These are phyloP conservation scores for Teratosphaeriaceae sp. DNA, from an alignment of 2,329 filamentous ascomycete genomes.

Conservation along the genomic window DNA sequence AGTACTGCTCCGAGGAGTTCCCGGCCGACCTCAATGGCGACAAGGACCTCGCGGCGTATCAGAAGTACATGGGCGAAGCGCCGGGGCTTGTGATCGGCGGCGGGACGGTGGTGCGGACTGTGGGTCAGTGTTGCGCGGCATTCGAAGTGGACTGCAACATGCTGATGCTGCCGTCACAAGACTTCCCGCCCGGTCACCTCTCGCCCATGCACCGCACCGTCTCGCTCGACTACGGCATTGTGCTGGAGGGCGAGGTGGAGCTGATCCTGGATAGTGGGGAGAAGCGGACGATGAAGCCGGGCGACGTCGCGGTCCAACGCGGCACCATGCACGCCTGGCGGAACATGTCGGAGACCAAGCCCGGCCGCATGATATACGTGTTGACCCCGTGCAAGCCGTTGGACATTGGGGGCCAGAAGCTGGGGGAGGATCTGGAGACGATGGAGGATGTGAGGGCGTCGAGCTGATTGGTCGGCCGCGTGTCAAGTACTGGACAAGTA, in stretches of 20 bases:
- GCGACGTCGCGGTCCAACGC: slow-evolving; percentile 26
- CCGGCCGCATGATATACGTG: slow-evolving; percentile 30
- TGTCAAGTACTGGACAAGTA: too few species aligned
- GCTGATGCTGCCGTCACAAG: too few species aligned
- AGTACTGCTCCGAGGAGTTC: not conserved
- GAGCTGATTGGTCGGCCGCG: too few species aligned
- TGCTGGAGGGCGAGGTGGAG: slow-evolving; percentile 26
- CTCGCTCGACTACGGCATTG: slow-evolving; percentile 26
- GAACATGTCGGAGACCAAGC: slow-evolving; percentile 27
- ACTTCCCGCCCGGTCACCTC: not conserved
- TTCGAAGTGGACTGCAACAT: too few species aligned
- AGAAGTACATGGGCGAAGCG: not conserved
- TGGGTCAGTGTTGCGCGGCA: too few species aligned
- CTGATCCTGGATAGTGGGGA: slow-evolving; percentile 26
- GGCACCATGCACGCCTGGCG: slow-evolving; percentile 29
- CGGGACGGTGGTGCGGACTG: not conserved
- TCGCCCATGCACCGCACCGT: slow-evolving; percentile 25
- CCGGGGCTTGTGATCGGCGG: not conserved
- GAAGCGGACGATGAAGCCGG: slow-evolving; percentile 19
- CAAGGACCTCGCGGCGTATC: not conserved
- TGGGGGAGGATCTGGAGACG: slow-evolving; percentile 25
- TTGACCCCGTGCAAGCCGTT: slow-evolving; percentile 26
- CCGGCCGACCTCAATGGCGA: not conserved
- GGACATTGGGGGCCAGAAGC: slow-evolving; percentile 20
- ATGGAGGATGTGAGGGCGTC: slow-evolving; percentile 23